Evolutionary conservation across 345 rosid species (phyloP), one percentile per base, ranked within the genome.

Genomic region (Ceriops tagal): DNA sequence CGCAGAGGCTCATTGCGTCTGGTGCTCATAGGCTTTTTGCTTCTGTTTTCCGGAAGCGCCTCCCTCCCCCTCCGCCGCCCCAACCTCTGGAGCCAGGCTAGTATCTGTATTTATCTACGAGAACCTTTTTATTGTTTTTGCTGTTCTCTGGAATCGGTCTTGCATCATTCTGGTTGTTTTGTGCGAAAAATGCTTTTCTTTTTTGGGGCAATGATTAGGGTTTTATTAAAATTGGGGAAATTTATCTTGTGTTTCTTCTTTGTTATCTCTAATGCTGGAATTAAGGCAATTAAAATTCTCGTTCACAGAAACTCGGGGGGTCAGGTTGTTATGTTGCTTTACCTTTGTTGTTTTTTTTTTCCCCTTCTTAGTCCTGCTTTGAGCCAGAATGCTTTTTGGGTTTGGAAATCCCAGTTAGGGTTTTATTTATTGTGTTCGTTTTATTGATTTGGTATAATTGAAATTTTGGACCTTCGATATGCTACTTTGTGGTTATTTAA

Each of bases 31-130:
- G 72, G 78, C 87, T 95, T 22, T 92, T 87, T 62, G 84, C 80
- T 30, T 92, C 96, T 4, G 77, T 92, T 21, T 90, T 90, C 64
- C 87, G 82, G 64, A 95, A 92, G 72, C 96, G 90, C 27, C 92
- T 92, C 30, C 76, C 86, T 58, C 84, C 80, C 3, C 78, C 79
- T 60, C 62, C 61, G 13, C 88, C 75, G 64, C 71, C 72, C 1
- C 60, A 70, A 28, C 80, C 75, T 27, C 75, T 68, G 15, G 78
- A 71, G 76, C 73, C 83, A 64, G 90, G 90, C 86, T 67, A 18
- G 16, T 6, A 34, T 65, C 43, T 31, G 11, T 24, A n/a, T 16
- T 16, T 6, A 4, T 6, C 10, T 47, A 56, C 10, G 4, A 4
- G 37, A 53, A 15, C 19, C 1, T 1, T 24, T 60, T 56, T 58